These are phyloP conservation scores for Termitomyces sp. DNA, from an alignment of 768 basidiomycete genomes.

Conservation along the genomic window DNA sequence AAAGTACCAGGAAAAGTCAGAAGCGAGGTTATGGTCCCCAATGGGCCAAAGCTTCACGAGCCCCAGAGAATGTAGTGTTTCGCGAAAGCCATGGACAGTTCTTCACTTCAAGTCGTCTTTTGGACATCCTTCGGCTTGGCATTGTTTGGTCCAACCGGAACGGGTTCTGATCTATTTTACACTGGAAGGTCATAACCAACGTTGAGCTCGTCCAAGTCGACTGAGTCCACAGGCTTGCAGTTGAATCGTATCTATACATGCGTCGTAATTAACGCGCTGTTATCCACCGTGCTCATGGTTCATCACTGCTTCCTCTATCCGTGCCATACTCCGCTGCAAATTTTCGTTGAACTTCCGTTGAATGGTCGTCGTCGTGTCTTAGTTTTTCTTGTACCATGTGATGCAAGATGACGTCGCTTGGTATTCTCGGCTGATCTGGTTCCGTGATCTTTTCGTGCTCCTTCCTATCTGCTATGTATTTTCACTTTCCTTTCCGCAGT, in stretches of 20 bases:
- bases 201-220: no score
- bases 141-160: slow-evolving; percentile 4
- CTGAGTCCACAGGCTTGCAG: not conserved
- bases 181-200: no score
- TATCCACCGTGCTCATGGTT: not conserved
- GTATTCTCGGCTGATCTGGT: not conserved
- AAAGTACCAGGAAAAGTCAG: slow-evolving; percentile 1
- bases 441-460: not conserved
- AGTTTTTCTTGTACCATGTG: not conserved
- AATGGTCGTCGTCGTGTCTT: not conserved
- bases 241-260: not conserved
- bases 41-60: not conserved
- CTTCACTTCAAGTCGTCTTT: no score
- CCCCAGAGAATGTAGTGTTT: not conserved
- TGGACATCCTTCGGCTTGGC: no score
- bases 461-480: not conserved
- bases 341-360: not conserved
- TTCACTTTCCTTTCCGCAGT: not conserved
- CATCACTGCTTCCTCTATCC: not conserved
- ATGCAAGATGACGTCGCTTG: not conserved
- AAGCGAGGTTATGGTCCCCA: not conserved
- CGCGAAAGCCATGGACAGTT: slow-evolving; percentile 2
- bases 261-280: not conserved
- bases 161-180: not conserved
- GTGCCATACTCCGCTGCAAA: no score